Base-by-base conservation (phyloP, 169 alveolate species). In the Toxoplasma gondii region DNA sequence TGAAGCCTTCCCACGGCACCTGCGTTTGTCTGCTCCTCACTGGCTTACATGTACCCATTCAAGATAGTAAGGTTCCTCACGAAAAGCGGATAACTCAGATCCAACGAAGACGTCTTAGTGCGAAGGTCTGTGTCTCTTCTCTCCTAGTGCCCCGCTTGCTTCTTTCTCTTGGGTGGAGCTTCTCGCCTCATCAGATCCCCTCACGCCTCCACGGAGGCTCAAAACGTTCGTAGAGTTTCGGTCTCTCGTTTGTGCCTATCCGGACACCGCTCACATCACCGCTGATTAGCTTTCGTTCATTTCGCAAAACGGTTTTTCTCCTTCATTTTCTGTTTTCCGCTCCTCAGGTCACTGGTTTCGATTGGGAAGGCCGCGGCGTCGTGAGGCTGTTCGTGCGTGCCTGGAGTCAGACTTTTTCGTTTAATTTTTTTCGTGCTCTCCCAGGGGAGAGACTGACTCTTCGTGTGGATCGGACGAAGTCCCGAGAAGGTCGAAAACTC, bases 291-390 rank as follows among this genome's bases (percentile, higher is more conserved):
- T n/a, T n/a, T n/a, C n/a, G n/a, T n/a, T n/a, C n/a, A n/a, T n/a
- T n/a, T n/a, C n/a, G n/a, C 58, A 12, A 4, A 49, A 4, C 12
- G 7, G 34, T 16, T 64, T 64, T 4, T 31, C 34, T 16, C 5
- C 22, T 64, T 10, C 74, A 16, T 64, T 4, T 64, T 19, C 9
- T 64, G 24, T 31, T 64, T 64, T 64, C 74, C 34, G 74, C 31
- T 4, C 29, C 74, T 64, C 34, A 82, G 90, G 90, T 43, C 34
- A 29, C 90, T 7, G 67, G 90, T 24, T 67, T 84, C 38, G 91
- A 84, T 78, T 84, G 91, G 91, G 70, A 84, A 31, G 91, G 91
- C 43, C 70, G 78, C 80, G 91, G 91, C 43, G 80, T 84, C 70
- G 91, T 84, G 91, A 74, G 69, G 91, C 91, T 84, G n/a, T 45